phyloP scores from a whole-genome alignment of 1,284 basidiomycete genomes.

The Cutaneotrichosporon sp. region DNA sequence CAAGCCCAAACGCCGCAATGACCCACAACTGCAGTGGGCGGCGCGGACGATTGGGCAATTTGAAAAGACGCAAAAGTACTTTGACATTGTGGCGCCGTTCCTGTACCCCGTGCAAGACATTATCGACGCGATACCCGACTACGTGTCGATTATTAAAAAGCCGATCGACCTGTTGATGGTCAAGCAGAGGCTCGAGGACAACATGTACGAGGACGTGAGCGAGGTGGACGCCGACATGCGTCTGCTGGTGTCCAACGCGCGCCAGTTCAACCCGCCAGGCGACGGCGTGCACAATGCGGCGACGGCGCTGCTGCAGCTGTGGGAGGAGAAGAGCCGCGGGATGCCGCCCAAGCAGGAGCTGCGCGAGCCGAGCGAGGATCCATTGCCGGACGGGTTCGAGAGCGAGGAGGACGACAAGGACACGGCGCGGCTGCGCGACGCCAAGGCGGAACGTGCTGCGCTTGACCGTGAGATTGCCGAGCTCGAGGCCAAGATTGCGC shows the following conservation, averaged over 20 bases:
- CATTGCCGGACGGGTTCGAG: constrained; percentile 51
- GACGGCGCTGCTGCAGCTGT: constrained; percentile 71
- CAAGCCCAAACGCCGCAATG: constrained; percentile 57
- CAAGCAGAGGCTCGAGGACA: constrained; percentile 69
- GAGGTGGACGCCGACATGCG: constrained; percentile 88
- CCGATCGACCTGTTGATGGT: constrained; percentile 94
- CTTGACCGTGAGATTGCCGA: constrained; percentile 33
- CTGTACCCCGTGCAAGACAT: constrained; percentile 84
- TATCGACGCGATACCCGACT: constrained; percentile 65
- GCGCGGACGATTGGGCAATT: constrained; percentile 70
- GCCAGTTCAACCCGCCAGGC: constrained; percentile 82
- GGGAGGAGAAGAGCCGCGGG: constrained; percentile 83
- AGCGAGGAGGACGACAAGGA: constrained; percentile 51
- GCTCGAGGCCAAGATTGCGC: constrained; percentile 24
- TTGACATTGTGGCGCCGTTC: constrained; percentile 72
- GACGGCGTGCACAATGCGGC: constrained; percentile 82
- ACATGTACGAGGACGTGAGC: constrained; percentile 67
- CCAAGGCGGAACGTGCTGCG: constrained; percentile 15
- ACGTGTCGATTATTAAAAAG: constrained; percentile 81
- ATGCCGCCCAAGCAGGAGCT: constrained; percentile 57
- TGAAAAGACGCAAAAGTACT: constrained; percentile 68
- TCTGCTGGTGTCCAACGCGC: constrained; percentile 90
- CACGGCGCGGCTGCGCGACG: constrained; percentile 29
- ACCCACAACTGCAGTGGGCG: constrained; percentile 76
- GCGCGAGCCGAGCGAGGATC: constrained; percentile 52